phyloP scores from a whole-genome alignment of 768 basidiomycete species.

The Tubosaeta sp. region DNA sequence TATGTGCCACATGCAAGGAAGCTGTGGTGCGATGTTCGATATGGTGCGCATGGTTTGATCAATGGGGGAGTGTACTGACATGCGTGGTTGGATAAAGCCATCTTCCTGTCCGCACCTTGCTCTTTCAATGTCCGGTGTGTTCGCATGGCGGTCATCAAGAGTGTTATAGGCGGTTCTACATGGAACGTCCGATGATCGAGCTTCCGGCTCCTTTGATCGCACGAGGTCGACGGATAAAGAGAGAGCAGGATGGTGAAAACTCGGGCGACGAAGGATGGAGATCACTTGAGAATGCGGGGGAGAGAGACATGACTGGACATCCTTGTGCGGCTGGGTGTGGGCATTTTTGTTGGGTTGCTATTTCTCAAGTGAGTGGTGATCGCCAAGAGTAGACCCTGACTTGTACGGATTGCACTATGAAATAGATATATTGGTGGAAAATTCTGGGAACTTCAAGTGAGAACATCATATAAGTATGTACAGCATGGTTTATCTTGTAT shows the following conservation, averaged over 20 bases:
- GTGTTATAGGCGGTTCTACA: conserved; percentile 70
- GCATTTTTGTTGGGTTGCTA: conserved; percentile 72
- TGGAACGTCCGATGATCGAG: conserved; percentile 52
- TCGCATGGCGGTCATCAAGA: conserved; percentile 78
- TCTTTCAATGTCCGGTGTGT: conserved; percentile 75
- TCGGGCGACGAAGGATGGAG: conserved; percentile 11
- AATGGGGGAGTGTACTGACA: neutral
- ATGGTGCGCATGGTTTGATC: conserved; percentile 48
- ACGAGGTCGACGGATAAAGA: conserved; percentile 23
- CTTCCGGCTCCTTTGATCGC: conserved; percentile 21
- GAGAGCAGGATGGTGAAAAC: conserved; percentile 13
- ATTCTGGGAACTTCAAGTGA: too few relatives aligned
- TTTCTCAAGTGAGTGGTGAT: conserved; percentile 7
- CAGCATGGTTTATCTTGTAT: too few relatives aligned
- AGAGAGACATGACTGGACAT: conserved; percentile 41
- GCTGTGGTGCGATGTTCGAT: conserved; percentile 58
- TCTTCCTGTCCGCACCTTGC: conserved; percentile 64
- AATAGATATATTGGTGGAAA: too few relatives aligned
- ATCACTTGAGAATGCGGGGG: neutral
- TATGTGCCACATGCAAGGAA: conserved; percentile 53
- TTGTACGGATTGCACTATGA: too few relatives aligned
- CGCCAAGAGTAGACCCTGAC: neutral
- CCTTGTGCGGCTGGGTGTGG: conserved; percentile 80
- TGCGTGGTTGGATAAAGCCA: conserved; percentile 37
- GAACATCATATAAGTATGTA: too few relatives aligned